phyloP scores from a whole-genome alignment of 768 basidiomycete species.

The Auriscalpium vulgare region DNA sequence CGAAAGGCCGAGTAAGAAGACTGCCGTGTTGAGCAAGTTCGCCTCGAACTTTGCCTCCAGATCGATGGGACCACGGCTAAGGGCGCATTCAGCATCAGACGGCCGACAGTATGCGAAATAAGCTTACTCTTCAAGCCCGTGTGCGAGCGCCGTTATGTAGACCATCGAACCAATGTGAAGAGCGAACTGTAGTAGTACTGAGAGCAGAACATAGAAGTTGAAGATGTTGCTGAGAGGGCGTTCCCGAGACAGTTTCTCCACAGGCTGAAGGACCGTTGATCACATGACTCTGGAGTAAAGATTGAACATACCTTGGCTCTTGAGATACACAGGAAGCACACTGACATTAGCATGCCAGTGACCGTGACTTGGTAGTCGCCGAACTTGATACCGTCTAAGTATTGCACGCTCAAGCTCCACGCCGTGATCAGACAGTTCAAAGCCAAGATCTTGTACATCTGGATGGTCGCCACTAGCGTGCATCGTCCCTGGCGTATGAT shows the following conservation, averaged over 20 bases:
- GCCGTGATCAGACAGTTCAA: constrained; percentile 97
- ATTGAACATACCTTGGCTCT: constrained; percentile 69
- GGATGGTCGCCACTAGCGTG: constrained; percentile 95
- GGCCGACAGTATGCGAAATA: neutral
- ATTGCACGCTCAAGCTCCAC: constrained; percentile 96
- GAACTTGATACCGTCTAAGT: constrained; percentile 98
- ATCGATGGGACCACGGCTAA: constrained; percentile 70
- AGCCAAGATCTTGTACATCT: constrained; percentile 99
- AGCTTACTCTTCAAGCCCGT: constrained; percentile 67
- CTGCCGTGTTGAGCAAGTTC: constrained; percentile 89
- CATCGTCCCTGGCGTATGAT: constrained; percentile 98
- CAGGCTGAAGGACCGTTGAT: constrained; percentile 49
- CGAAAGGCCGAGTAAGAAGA: constrained; percentile 89
- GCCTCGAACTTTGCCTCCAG: constrained; percentile 97
- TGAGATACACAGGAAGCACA: constrained; percentile 98
- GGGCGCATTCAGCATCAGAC: neutral
- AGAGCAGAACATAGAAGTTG: constrained; percentile 90
- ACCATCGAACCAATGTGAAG: constrained; percentile 86
- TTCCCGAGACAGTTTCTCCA: constrained; percentile 90
- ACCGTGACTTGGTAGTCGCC: constrained; percentile 98
- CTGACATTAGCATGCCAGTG: constrained; percentile 94
- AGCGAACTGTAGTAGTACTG: constrained; percentile 88
- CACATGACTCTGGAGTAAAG: neutral
- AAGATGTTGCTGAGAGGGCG: constrained; percentile 94
- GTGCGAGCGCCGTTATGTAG: constrained; percentile 87